These are phyloP conservation scores for Eugenia klotzschiana DNA, from an alignment of 441 rosid genomes.

Conservation along the genomic window DNA sequence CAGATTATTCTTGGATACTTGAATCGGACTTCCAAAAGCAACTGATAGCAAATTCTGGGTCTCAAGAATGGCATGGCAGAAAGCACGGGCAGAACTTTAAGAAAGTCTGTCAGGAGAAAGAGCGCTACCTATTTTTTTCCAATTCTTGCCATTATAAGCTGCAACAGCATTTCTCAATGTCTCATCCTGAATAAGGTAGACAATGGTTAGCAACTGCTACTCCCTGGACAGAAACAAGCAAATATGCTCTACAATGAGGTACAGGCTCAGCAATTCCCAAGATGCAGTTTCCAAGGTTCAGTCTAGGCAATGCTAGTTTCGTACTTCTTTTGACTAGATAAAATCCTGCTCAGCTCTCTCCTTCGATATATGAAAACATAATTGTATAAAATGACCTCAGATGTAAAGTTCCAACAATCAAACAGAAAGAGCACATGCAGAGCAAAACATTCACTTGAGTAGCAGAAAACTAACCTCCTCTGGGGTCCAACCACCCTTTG, in stretches of 20 bases:
- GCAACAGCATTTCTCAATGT: slow-evolving; percentile 75
- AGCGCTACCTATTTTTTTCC: slow-evolving; percentile 81
- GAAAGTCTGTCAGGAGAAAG: neutral
- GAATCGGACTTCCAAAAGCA: neutral
- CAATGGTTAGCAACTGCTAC: neutral
- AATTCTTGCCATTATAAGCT: slow-evolving; percentile 65
- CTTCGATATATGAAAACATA: neutral
- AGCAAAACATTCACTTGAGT: neutral
- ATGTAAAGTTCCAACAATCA: neutral
- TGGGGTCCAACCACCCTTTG: slow-evolving; percentile 98
- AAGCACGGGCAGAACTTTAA: neutral
- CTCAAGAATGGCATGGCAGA: neutral
- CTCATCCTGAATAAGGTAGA: slow-evolving; percentile 57
- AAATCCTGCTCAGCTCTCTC: neutral
- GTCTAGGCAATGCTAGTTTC: neutral
- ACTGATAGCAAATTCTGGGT: neutral
- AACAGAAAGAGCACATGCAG: neutral
- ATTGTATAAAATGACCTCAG: neutral
- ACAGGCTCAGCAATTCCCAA: neutral
- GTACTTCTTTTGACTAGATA: neutral
- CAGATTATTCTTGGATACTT: neutral
- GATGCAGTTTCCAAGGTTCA: neutral
- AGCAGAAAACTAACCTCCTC: slow-evolving; percentile 51
- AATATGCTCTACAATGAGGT: neutral
- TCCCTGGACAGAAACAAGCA: neutral